Conservation (phyloP, 1,139 yeast genomes). For the Yamadazyma sp. region DNA sequence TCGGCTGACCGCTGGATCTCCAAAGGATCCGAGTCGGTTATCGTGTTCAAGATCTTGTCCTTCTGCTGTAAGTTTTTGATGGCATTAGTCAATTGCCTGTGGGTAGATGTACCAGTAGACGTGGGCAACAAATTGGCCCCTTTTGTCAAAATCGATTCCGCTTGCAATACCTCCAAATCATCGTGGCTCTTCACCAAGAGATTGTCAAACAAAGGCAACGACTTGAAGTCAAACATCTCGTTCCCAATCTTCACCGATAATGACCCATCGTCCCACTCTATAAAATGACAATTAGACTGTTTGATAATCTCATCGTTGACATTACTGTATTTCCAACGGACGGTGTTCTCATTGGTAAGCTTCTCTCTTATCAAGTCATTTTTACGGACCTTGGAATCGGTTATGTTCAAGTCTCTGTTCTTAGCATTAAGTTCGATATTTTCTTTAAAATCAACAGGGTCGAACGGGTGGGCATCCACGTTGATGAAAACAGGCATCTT, state of each 20-base stretch:
- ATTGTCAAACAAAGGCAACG: constrained; percentile 68
- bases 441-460: constrained; percentile 66
- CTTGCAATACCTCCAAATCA: constrained; percentile 69
- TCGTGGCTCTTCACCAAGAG: constrained; percentile 73
- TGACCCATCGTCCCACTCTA: constrained; percentile 94
- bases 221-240: constrained; percentile 79
- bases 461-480: constrained; percentile 86
- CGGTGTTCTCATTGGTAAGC: constrained; percentile 73
- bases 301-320: constrained; percentile 66
- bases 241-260: constrained; percentile 81
- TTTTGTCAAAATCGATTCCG: constrained; percentile 47
- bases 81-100: constrained; percentile 75
- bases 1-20: constrained; percentile 79
- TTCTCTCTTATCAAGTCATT: constrained; percentile 51
- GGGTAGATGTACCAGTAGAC: constrained; percentile 80
- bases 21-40: constrained; percentile 86
- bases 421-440: constrained; percentile 49
- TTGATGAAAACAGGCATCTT: constrained; percentile 81
- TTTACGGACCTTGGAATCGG: constrained; percentile 34
- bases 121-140: constrained; percentile 81
- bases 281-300: constrained; percentile 85
- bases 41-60: constrained; percentile 59
- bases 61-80: constrained; percentile 65
- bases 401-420: constrained; percentile 29
- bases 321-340: constrained; percentile 89